Evolutionary conservation across 768 basidiomycete species (phyloP).

Genomic region (Mycena metata): DNA sequence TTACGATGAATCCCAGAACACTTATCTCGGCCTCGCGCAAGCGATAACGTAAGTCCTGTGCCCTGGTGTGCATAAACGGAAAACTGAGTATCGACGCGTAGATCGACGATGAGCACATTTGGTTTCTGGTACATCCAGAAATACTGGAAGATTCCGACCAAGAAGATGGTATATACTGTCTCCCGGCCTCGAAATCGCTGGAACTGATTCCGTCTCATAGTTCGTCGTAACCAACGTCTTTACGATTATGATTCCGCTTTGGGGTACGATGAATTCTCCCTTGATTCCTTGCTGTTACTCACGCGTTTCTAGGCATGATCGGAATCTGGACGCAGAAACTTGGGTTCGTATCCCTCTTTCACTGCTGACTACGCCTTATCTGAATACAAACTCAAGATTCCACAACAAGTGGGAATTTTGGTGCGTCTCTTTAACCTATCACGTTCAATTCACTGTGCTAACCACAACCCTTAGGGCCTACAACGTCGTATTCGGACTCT

Average conservation of each 20-base stretch:
- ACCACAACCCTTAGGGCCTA: constrained; percentile 66
- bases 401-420: constrained; percentile 93
- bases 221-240: constrained; percentile 84
- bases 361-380: not conserved
- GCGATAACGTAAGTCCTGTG: constrained; percentile 5
- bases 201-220: constrained; percentile 49
- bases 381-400: constrained; percentile 56
- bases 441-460: not conserved
- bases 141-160: constrained; percentile 83
- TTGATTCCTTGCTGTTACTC: not conserved
- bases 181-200: not conserved
- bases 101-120: constrained; percentile 75
- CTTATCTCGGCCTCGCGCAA: constrained; percentile 21
- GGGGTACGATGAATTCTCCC: constrained; percentile 62
- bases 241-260: constrained; percentile 83
- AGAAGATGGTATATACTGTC: constrained; percentile 73
- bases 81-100: not conserved
- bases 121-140: constrained; percentile 89
- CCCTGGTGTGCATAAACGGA: not conserved
- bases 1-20: constrained; percentile 53
- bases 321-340: constrained; percentile 85
- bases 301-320: constrained; percentile 61
- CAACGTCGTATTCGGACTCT: constrained; percentile 83
- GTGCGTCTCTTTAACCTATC: constrained; percentile 49
- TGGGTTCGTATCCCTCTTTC: constrained; percentile 60